phyloP scores from a whole-genome alignment of 352 stramenopile genomes.

The Phytophthora meadii region DNA sequence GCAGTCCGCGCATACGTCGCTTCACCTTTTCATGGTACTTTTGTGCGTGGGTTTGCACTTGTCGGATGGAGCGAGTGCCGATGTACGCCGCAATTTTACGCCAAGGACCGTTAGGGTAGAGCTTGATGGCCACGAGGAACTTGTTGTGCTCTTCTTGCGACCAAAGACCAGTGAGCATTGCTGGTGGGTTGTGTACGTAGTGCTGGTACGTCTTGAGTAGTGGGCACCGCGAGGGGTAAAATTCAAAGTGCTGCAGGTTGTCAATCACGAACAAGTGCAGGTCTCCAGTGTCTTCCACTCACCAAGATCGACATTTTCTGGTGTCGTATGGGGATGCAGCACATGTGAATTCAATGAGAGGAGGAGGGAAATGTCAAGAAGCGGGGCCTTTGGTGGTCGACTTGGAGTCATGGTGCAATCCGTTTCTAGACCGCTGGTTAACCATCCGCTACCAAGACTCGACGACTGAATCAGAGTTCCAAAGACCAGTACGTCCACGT shows the following conservation, averaged over 20 bases:
- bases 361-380: constrained; percentile 2
- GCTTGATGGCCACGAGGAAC: constrained; percentile 60
- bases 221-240: constrained; percentile 12
- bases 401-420: constrained; percentile 33
- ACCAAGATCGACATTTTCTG: constrained; percentile 19
- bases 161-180: constrained; percentile 51
- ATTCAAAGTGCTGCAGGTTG: constrained; percentile 27
- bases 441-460: constrained; percentile 24
- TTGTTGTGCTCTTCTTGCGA: constrained; percentile 67
- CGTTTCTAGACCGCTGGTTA: constrained; percentile 18
- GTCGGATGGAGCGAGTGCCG: constrained; percentile 59
- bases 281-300: constrained; percentile 29
- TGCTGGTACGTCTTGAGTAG: constrained; percentile 29
- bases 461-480: constrained; percentile 15
- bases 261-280: neutral
- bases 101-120: constrained; percentile 65
- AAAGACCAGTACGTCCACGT: constrained; percentile 13
- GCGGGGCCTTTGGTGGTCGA: constrained; percentile 9
- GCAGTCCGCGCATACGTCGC: constrained; percentile 52
- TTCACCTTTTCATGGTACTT: constrained; percentile 71
- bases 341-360: constrained; percentile 34
- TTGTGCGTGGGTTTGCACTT: constrained; percentile 71
- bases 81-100: constrained; percentile 53
- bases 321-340: constrained; percentile 8
- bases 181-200: constrained; percentile 29